Conservation (phyloP, 495 filamentous ascomycete species). For the Emericellopsis terricola region DNA sequence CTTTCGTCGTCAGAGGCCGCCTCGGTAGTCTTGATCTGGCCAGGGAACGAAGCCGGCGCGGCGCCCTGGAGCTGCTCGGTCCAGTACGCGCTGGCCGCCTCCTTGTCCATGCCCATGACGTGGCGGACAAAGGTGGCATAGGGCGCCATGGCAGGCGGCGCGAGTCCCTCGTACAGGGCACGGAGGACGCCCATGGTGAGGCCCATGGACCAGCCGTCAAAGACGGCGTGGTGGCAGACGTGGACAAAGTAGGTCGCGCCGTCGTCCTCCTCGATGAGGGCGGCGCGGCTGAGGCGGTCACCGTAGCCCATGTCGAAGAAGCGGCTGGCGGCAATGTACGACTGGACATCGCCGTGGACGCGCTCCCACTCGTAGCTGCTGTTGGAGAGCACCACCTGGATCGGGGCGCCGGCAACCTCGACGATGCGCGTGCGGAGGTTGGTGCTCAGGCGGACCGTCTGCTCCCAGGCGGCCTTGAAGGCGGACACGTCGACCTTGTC, state of each 20-base stretch:
- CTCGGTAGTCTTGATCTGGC: too few species aligned
- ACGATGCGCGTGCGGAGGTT: constrained; percentile 42
- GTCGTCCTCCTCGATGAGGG: constrained; percentile 6
- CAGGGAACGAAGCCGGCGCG: neutral
- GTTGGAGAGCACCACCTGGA: constrained; percentile 10
- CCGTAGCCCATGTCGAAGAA: too few species aligned
- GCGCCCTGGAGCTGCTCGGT: neutral
- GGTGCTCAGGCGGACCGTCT: constrained; percentile 32
- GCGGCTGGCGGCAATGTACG: too few species aligned
- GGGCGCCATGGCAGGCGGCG: neutral
- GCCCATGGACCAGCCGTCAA: too few species aligned
- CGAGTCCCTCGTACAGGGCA: neutral
- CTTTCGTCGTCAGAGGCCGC: too few species aligned
- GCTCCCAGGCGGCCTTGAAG: constrained; percentile 31
- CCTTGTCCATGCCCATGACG: neutral
- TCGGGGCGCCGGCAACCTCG: neutral
- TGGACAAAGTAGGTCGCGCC: constrained; percentile 21
- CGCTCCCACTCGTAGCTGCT: constrained; percentile 5
- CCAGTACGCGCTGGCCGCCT: neutral
- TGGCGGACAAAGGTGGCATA: constrained; percentile 1
- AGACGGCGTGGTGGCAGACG: constrained; percentile 16
- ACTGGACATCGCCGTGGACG: neutral
- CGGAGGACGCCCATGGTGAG: constrained; percentile 3
- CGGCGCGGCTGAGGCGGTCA: constrained; percentile 7
- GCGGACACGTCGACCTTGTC: constrained; percentile 16